Evolutionary conservation across 116 monocot species (phyloP), one percentile per base, ranked within the genome.

Genomic region (Zostera marina): DNA sequence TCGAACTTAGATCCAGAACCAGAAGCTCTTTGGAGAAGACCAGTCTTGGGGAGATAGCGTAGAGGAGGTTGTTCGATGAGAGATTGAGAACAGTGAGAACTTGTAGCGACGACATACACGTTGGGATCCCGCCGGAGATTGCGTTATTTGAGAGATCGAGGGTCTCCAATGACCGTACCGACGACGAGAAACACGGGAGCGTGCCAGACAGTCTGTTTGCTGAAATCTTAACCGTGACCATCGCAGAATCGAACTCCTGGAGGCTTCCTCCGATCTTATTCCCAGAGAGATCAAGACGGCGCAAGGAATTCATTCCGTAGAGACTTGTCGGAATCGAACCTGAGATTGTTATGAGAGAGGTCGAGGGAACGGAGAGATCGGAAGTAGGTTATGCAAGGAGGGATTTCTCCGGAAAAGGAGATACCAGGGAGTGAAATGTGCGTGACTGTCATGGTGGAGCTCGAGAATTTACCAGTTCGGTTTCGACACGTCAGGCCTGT

Each of bases 1-100:
- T 94, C 14, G 75, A 74, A 66, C 79, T 85, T 14, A 94, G 65
- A 70, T 94, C 85, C 11, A 94, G 85, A 22, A 68, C 69, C 7
- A 64, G 21, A 54, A 94, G 81, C 54, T 60, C 66, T 7, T 65
- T 63, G 23, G 94, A 85, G 76, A 94, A 88, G 43, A 74, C 68
- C 44, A 94, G 70, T 41, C 85, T 47, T 6, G 88, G 88, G n/a
- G 88, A 82, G 61, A 94, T 70, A 9, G 68, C 48, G 69, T 77
- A 88, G 25, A 69, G 62, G 1, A 94, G 53, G 12, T 52, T 73
- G n/a, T 94, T 94, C 17, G 68, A 61, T 4, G 88, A 94, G n/a
- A 94, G 71, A 61, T 94, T 88, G 39, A 94, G 74, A 62, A 65
- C 57, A 1, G 65, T 49, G 15, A 94, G 63, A 12, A 43, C 66